Base-by-base conservation (phyloP, 2,329 filamentous ascomycete genomes). In the Colletotrichum noveboracense region DNA sequence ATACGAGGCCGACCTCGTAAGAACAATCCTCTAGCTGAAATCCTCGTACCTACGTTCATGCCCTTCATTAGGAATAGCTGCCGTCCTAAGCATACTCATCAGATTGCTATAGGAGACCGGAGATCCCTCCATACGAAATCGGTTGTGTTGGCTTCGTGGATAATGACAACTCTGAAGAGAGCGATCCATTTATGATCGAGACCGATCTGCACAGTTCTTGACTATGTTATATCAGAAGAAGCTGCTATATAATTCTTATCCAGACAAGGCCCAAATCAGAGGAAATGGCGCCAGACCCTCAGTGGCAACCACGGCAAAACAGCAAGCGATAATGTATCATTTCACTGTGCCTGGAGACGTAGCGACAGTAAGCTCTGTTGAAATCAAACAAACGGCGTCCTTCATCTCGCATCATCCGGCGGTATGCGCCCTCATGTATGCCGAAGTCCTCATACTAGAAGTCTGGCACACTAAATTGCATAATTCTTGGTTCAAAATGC, bases 381-480 rank as follows among this genome's bases (percentile, higher is more conserved):
- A 0, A 18, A 38, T 3, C 16, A 16, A 18, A 38, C 7, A 38
- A 3, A 43, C 18, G 38, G 38, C 18, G 18, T n/a, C 38, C 18
- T 1, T 43, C 38, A 43, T 43, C 38, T 3, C 38, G 38, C 38
- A 43, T 43, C 3, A 43, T n/a, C 18, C 18, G 5, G 18, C 38
- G 9, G 38, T 43, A 43, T 10, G 18, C 6, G 18, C 3, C 38
- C 16, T 10, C 18, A 4, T 43, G n/a, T 6, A 43, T 12, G 18
- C 16, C 18, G 38, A 43, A 10, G 5, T 6, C 18, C 6, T 6
- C 18, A 43, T 43, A 10, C 0, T 9, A 3, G 18, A n/a, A n/a
- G 0, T n/a, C 8, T 3, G 38, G 2, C 18, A 1, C 38, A n/a
- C 1, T 43, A 0, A 6, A 2, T 43, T n/a, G 5, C 38, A n/a